These are phyloP conservation scores for Malus sieversii DNA, from an alignment of 306 rosid genomes.

Conservation along the genomic window DNA sequence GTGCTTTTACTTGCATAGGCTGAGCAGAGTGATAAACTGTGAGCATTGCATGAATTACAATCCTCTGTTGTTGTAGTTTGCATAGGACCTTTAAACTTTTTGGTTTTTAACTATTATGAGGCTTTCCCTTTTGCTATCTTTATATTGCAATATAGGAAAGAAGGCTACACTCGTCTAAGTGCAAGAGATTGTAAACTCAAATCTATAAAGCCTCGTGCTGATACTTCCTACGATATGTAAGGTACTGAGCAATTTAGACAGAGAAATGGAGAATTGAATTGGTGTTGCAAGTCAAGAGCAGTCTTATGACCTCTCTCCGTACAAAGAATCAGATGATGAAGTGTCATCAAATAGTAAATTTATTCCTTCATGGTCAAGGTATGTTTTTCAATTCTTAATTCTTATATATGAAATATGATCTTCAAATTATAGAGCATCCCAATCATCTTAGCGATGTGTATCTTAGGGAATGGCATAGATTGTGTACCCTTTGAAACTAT, in stretches of 20 bases:
- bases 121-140: too few species aligned
- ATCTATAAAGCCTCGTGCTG: constrained; percentile 11
- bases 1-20: too few species aligned
- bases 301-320: constrained; percentile 83
- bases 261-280: constrained; percentile 22
- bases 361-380: constrained; percentile 93
- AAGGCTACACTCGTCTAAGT: not conserved
- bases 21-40: not conserved
- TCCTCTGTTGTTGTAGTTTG: too few species aligned
- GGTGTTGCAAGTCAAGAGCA: constrained; percentile 34
- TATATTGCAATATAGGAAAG: not conserved
- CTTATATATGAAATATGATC: not conserved
- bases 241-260: constrained; percentile 28
- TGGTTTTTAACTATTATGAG: not conserved
- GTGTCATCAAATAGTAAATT: constrained; percentile 43
- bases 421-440: not conserved
- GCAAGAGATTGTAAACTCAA: not conserved
- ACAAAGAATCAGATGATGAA: constrained; percentile 84
- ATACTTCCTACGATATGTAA: constrained; percentile 16
- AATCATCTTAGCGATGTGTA: not conserved
- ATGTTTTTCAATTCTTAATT: constrained; percentile 6
- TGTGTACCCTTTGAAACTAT: not conserved
- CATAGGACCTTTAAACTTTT: too few species aligned
- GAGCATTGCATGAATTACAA: not conserved
- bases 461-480: not conserved